Evolutionary conservation across 306 rosid species (phyloP).

Genomic region (Erythrophleum fordii): DNA sequence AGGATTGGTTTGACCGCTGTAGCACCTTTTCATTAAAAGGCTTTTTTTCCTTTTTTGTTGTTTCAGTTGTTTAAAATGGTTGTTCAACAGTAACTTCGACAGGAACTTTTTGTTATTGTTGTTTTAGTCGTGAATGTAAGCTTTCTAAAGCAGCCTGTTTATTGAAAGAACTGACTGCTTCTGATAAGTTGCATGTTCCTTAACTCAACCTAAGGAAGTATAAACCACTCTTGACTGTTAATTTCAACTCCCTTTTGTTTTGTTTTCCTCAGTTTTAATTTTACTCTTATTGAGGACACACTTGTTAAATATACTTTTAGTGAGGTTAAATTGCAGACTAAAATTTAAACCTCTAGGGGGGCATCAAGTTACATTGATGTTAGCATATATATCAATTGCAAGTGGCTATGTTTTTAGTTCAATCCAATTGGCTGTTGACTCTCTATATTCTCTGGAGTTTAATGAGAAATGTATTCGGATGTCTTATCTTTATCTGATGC

Average conservation of each 20-base stretch:
- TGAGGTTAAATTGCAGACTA: neutral
- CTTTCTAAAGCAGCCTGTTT: neutral
- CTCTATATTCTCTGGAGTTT: neutral
- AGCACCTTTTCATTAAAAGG: too few relatives aligned
- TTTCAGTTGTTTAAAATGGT: too few relatives aligned
- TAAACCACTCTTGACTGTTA: too few relatives aligned
- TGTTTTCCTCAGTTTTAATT: neutral
- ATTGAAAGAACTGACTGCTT: too few relatives aligned
- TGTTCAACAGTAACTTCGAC: too few relatives aligned
- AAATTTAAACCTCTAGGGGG: constrained; percentile 25
- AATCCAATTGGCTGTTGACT: neutral
- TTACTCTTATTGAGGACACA: neutral
- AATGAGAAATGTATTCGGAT: neutral
- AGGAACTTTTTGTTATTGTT: too few relatives aligned
- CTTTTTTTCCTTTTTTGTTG: too few relatives aligned
- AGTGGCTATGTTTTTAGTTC: neutral
- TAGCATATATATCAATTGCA: neutral
- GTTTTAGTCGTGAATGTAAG: neutral
- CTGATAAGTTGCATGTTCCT: too few relatives aligned
- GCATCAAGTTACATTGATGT: neutral
- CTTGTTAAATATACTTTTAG: neutral
- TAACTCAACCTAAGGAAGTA: too few relatives aligned
- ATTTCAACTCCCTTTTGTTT: neutral
- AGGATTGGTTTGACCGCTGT: too few relatives aligned
- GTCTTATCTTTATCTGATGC: neutral